Base-by-base conservation (phyloP, 2,329 filamentous ascomycete species). In the Aspergillus udagawae region DNA sequence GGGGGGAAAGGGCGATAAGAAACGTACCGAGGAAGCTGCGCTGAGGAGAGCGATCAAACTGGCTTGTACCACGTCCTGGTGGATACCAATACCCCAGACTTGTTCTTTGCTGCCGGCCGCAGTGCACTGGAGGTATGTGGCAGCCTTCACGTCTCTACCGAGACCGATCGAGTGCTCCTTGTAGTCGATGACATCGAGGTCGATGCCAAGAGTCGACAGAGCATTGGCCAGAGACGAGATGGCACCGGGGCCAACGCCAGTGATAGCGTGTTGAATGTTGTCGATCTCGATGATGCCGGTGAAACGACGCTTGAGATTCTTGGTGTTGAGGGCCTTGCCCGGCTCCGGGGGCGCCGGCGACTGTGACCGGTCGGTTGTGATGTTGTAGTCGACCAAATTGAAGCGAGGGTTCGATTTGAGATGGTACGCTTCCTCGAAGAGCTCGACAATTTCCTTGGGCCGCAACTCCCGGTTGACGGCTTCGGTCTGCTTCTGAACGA, bases 131-230 rank as follows among this genome's bases (percentile, higher is more conserved):
- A 97, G 96, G 72, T 95, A 97, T 2, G 92, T 91, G 1, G 92
- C 93, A n/a, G 93, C 93, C 79, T 95, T 95, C 64, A 93, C 91
- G 60, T 91, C 85, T 56, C 86, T 84, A 60, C 90, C 91, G 52
- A 82, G 81, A 63, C 91, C 91, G 65, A 97, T 92, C 28, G 92
- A 89, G 76, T 97, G 93, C 75, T 97, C 94, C 80, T 95, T 96
- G 81, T 97, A 97, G 73, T 97, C 91, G 49, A 87, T 85, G 52
- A 97, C 91, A 70, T 97, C 93, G 25, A 97, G 80, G 69, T 95
- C 88, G 62, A 97, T 88, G 57, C 91, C 90, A 35, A 97, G 77
- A 17, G 82, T 81, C 65, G 85, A 84, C 47, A 99, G 82, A 17
- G 92, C 93, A 66, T 91, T 87, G 1, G 91, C 91, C 69, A 97